Percentiles rank a stretch among this genome's conserved stretches.
Conservation (phyloP, 306 rosid species). For the barrel medic (Medicago truncatula) region MtrunA17r5.0-ANR NC_053045.1:10539501-10540000, state of each 20-base stretch:
- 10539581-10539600: constrained; percentile 78
- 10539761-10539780: constrained; percentile 63
- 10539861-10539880: constrained; percentile 98
- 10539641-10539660: constrained; percentile 56
- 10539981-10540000: constrained; percentile 87
- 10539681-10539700: constrained; percentile 62
- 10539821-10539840: constrained; percentile 51
- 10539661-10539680: constrained; percentile 72
- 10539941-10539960: constrained; percentile 68
- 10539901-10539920: constrained; percentile 74
- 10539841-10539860: constrained; percentile 85
- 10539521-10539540: constrained; percentile 75
- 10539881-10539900: constrained; percentile 65
- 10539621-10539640: constrained; percentile 79
- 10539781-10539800: constrained; percentile 65
- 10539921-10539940: constrained; percentile 84
- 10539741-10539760: constrained; percentile 59
- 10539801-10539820: constrained; percentile 77
- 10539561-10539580: constrained; percentile 62
- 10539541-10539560: constrained; percentile 60
- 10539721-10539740: constrained; percentile 86
- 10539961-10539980: constrained; percentile 77
- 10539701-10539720: constrained; percentile 76
- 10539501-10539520: constrained; percentile 80
- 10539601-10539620: constrained; percentile 75